Evolutionary conservation across 257 asterid genomes (phyloP).

Genomic region (Verbascum thapsus): DNA sequence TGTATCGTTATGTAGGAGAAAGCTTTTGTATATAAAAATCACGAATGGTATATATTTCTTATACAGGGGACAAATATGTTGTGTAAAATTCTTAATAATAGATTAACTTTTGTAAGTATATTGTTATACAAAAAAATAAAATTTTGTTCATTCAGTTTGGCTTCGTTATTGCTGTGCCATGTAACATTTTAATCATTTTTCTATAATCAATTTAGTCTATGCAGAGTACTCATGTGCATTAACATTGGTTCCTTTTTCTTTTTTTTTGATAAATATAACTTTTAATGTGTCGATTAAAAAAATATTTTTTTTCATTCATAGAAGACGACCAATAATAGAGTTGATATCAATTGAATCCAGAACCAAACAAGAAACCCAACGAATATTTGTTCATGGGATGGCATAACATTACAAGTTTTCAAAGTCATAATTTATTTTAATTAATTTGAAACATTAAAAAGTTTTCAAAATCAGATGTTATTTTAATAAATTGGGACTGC

Average conservation of each 20-base stretch:
- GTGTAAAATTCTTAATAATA: neutral
- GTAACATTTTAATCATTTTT: conserved; percentile 5
- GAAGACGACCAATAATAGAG: neutral
- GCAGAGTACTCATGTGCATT: no score
- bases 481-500: conserved; percentile 6
- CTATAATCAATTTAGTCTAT: no score
- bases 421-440: no score
- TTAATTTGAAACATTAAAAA: no score
- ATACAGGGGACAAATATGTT: conserved; percentile 3
- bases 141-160: neutral
- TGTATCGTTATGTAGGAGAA: neutral
- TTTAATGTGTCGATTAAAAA: no score
- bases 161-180: neutral
- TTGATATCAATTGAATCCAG: neutral
- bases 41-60: conserved; percentile 25
- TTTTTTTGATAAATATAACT: no score
- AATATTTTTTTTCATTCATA: no score
- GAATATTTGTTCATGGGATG: conserved; percentile 19
- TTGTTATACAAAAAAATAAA: neutral
- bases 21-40: conserved; percentile 31
- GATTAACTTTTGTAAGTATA: neutral
- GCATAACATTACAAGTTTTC: conserved; percentile 21
- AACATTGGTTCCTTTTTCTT: no score
- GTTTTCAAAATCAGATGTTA: no score
- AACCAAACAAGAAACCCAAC: no score